These are phyloP conservation scores for Nothophytophthora sp. DNA, from an alignment of 352 stramenopile genomes.

Conservation along the genomic window DNA sequence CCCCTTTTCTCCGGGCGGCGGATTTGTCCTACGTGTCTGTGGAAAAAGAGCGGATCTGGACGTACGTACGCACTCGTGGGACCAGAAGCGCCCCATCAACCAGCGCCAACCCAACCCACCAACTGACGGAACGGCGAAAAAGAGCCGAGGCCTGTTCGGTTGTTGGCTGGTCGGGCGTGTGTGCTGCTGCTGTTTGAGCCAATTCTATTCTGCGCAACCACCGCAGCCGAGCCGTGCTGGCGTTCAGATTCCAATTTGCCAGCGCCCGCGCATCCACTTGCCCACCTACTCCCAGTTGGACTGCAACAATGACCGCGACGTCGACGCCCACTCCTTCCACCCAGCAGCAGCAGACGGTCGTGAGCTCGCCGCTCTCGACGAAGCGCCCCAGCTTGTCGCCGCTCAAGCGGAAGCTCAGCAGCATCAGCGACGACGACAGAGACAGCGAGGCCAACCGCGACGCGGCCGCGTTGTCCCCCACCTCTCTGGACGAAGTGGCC, in stretches of 20 bases:
- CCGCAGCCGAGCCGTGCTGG: no score
- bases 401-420: slow-evolving; percentile 54
- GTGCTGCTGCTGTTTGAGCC: no score
- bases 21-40: slow-evolving; percentile 31
- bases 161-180: no score
- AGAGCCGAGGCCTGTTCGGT: no score
- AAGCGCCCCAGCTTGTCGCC: slow-evolving; percentile 43
- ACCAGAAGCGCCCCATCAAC: slow-evolving; percentile 23
- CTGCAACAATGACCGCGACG: slow-evolving; percentile 21
- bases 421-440: slow-evolving; percentile 10
- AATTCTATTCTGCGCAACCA: no score
- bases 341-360: slow-evolving; percentile 21
- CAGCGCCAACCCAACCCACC: slow-evolving; percentile 6
- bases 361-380: slow-evolving; percentile 31
- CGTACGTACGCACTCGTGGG: slow-evolving; percentile 14
- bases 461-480: slow-evolving; percentile 23
- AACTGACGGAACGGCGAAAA: slow-evolving; percentile 10
- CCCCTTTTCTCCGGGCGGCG: slow-evolving; percentile 16
- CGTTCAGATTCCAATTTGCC: slow-evolving; percentile 28
- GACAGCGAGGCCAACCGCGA: neutral
- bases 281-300: slow-evolving; percentile 2
- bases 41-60: slow-evolving; percentile 32
- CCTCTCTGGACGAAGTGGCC: slow-evolving; percentile 39
- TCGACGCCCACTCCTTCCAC: slow-evolving; percentile 11
- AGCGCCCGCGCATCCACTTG: neutral